Evolutionary conservation across 148 eudicot species (phyloP).

Genomic region (Chenopodium formosanum): DNA sequence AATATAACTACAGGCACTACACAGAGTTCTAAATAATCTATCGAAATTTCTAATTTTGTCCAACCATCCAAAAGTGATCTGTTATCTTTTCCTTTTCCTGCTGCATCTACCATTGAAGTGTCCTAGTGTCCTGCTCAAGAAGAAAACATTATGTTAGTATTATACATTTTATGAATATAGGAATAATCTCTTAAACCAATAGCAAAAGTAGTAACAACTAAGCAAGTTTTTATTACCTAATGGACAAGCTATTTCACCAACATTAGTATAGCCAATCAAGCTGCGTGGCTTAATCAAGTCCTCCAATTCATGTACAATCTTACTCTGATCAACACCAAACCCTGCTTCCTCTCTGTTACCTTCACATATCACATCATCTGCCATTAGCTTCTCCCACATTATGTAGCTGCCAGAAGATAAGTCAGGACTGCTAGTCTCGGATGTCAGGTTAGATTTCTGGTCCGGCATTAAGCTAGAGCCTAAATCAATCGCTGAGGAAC

Average conservation of each 20-base stretch:
- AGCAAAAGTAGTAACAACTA: background rate
- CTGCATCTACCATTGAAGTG: background rate
- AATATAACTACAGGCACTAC: background rate
- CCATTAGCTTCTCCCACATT: slow-evolving; percentile 71
- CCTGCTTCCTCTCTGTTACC: slow-evolving; percentile 20
- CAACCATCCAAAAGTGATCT: background rate
- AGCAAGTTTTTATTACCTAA: slow-evolving; percentile 10
- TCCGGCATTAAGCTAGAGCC: slow-evolving; percentile 25
- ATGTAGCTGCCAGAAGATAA: slow-evolving; percentile 41
- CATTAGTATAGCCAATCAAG: slow-evolving; percentile 21
- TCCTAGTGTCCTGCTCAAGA: slow-evolving; percentile 26
- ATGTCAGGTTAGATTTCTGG: slow-evolving; percentile 25
- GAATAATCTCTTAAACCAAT: background rate
- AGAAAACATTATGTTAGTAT: background rate
- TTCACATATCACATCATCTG: slow-evolving; percentile 58
- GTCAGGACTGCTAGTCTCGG: slow-evolving; percentile 33
- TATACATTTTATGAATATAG: background rate
- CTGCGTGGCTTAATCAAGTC: slow-evolving; percentile 42
- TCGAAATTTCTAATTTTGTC: background rate
- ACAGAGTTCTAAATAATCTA: background rate
- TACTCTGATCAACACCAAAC: slow-evolving; percentile 23
- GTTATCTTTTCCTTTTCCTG: background rate
- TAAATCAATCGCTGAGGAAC: slow-evolving; percentile 18
- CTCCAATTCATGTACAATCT: slow-evolving; percentile 46
- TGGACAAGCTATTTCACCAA: slow-evolving; percentile 33